Evolutionary conservation across 208 protist genomes (phyloP), one percentile per base, ranked within the genome.

Genomic region (Leptomonas seymouri): DNA sequence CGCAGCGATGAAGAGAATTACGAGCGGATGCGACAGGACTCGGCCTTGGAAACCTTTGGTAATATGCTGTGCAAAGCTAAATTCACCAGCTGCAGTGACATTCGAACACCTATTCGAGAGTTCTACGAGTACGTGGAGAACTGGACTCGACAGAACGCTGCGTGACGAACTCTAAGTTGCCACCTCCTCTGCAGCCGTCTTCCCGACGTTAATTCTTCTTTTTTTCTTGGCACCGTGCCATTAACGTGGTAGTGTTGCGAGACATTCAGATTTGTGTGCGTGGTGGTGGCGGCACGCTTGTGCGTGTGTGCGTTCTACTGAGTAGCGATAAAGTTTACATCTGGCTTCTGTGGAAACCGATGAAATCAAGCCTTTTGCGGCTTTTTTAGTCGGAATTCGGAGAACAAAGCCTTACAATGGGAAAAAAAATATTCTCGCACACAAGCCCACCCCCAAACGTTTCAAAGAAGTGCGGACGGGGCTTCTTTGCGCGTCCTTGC

Each of bases 71-170:
- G 78, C 36, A 64, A 70, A 9, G 54, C 58, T 11, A 48, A 53
- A 8, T 87, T 87, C 46, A 54, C 70, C 3, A 45, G 66, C n/a
- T 59, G 69, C 14, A 76, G 76, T 21, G 81, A 87, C 34, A 48
- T 87, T 28, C 62, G 81, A 27, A 70, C 71, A n/a, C 81, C 81
- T 27, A 68, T 84, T 50, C 23, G 58, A 31, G 42, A 66, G 20
- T 82, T 76, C 46, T 74, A 75, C 41, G 62, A 56, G 48, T 62
- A 68, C 25, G 68, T 80, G 57, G 48, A 71, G 27, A 53, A 18
- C 5, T 69, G 66, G 57, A 61, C 59, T 7, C 55, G 45, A 25
- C 41, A 46, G 16, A 71, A 50, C 57, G 56, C 46, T 1, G 42
- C 45, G 11, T 55, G 45, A 65, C 4, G 20, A 11, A 20, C 42